Evolutionary conservation across 305 asterid genomes (phyloP).

Genomic region (Rubia peregrina): DNA sequence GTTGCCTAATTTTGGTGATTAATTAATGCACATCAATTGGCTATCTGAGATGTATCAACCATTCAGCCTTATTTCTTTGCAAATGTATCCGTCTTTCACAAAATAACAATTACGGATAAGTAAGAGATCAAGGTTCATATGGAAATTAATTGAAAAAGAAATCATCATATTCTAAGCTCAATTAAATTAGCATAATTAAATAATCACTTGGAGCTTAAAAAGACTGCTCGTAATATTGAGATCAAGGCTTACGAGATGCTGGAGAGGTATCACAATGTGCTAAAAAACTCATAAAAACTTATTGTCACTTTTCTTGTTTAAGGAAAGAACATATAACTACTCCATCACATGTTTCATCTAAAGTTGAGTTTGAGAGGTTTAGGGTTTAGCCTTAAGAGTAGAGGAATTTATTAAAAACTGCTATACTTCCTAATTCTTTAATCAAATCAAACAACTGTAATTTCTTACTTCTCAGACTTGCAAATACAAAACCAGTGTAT

Average conservation of each 20-base stretch:
- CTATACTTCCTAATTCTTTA: not conserved
- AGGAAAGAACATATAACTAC: not conserved
- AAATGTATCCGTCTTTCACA: slow-evolving; percentile 78
- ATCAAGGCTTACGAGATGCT: slow-evolving; percentile 76
- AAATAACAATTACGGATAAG: slow-evolving; percentile 10
- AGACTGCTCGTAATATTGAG: slow-evolving; percentile 92
- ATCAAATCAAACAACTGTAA: not conserved
- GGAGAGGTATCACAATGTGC: slow-evolving; percentile 94
- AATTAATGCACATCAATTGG: too few species aligned
- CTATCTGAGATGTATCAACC: too few species aligned
- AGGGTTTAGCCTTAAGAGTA: too few species aligned
- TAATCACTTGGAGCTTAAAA: slow-evolving; percentile 85
- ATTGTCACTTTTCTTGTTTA: slow-evolving; percentile 1
- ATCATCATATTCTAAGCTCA: not conserved
- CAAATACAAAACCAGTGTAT: not conserved
- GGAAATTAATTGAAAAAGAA: not conserved
- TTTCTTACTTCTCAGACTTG: not conserved
- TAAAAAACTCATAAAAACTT: slow-evolving; percentile 31
- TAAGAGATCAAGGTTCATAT: not conserved
- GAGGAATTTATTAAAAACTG: not conserved
- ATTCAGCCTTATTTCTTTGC: slow-evolving; percentile 78
- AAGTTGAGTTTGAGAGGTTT: too few species aligned
- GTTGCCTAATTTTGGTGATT: too few species aligned
- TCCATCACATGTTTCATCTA: too few species aligned
- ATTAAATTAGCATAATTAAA: slow-evolving; percentile 7